Conservation (phyloP, 2,329 filamentous ascomycete species). For the Westerdykella sp. region DNA sequence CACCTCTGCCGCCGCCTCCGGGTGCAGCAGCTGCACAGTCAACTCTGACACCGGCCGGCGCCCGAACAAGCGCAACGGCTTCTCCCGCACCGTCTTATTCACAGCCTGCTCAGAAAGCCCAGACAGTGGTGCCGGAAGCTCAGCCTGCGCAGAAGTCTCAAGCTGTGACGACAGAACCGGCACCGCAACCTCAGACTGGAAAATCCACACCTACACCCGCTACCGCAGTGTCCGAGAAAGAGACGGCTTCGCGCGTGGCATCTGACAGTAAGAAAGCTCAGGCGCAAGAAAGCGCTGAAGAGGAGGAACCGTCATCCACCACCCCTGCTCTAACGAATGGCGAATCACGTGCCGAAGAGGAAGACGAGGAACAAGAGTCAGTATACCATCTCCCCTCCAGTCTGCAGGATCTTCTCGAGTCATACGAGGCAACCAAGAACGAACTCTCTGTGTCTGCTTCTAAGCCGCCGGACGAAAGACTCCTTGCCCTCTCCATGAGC, state of each 20-base stretch:
- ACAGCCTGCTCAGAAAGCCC: conserved; percentile 36
- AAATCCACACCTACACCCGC: conserved; percentile 50
- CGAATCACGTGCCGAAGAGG: conserved; percentile 45
- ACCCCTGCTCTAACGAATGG: conserved; percentile 46
- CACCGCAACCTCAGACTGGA: conserved; percentile 35
- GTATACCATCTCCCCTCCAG: conserved; percentile 89
- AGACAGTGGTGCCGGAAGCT: conserved; percentile 13
- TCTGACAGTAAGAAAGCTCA: conserved; percentile 27
- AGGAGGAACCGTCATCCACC: conserved; percentile 32
- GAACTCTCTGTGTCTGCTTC: conserved; percentile 54
- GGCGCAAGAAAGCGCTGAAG: conserved; percentile 27
- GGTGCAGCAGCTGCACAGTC: conserved; percentile 45
- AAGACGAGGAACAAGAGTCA: conserved; percentile 61
- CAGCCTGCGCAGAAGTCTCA: not conserved
- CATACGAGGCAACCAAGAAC: conserved; percentile 77
- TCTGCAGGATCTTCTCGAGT: conserved; percentile 82
- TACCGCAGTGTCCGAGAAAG: conserved; percentile 44
- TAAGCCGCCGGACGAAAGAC: conserved; percentile 60
- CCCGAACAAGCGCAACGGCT: conserved; percentile 50
- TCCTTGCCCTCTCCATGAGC: conserved; percentile 69
- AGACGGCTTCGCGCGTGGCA: conserved; percentile 24
- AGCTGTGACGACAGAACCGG: not conserved
- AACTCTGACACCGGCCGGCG: conserved; percentile 45
- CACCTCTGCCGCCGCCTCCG: conserved; percentile 85
- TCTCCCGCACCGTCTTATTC: conserved; percentile 44